A percentile compares a stretch with the other conserved stretches of the same genome.
These are phyloP conservation scores for Starmera caribaea DNA, from an alignment of 805 yeast genomes.

Conservation along the genomic window DNA sequence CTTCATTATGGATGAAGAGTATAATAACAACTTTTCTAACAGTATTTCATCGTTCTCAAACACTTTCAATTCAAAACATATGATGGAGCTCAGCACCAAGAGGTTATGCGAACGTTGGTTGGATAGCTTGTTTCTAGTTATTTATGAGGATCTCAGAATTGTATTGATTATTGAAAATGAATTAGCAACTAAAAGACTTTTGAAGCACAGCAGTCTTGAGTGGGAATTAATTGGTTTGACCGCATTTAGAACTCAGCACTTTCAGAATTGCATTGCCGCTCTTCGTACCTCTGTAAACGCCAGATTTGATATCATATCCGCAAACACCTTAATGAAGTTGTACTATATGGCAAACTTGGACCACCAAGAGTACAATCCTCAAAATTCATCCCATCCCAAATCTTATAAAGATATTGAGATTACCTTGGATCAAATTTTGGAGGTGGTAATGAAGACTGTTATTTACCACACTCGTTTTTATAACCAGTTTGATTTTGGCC, in stretches of 20 bases:
- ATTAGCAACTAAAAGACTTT: conserved; percentile 10
- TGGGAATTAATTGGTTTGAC: conserved; percentile 67
- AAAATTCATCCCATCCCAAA: conserved; percentile 9
- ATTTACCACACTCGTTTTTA: conserved; percentile 64
- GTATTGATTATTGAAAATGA: conserved; percentile 24
- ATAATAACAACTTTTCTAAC: conserved; percentile 25
- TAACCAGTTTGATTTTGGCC: conserved; percentile 38
- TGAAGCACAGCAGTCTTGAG: conserved; percentile 53
- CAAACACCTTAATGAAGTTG: conserved; percentile 37
- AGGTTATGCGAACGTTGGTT: conserved; percentile 72
- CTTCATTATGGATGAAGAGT: conserved; percentile 77
- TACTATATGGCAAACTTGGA: conserved; percentile 13
- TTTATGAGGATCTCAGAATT: conserved; percentile 54
- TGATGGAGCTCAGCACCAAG: conserved; percentile 26
- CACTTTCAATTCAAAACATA: conserved; percentile 2
- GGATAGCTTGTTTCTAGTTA: conserved; percentile 59
- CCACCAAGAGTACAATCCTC: conserved; percentile 6
- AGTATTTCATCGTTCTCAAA: conserved; percentile 11
- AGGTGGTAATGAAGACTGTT: conserved; percentile 36
- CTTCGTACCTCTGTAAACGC: conserved; percentile 43
- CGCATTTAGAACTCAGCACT: conserved; percentile 36
- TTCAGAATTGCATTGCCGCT: conserved; percentile 40
- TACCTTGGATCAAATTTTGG: conserved; percentile 28
- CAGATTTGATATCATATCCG: conserved; percentile 54
- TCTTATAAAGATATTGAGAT: conserved; percentile 9